Base-by-base conservation (phyloP, 2,329 filamentous ascomycete species). In the Magnaporthales sp. region DNA sequence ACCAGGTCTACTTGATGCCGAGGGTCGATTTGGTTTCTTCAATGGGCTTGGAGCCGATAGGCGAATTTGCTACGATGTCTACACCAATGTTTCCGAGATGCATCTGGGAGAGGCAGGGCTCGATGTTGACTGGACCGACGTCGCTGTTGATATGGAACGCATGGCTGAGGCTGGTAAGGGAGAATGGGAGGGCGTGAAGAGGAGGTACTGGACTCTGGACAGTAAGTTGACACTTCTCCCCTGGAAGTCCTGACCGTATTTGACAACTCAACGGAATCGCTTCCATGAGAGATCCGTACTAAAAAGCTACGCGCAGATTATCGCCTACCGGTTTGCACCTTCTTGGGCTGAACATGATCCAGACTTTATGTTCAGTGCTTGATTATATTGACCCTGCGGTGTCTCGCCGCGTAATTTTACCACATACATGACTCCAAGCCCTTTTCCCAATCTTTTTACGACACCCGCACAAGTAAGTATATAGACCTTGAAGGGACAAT, bases 51-150 rank as follows among this genome's bases (percentile, higher is more conserved):
- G 95, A 0, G 95, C 95, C 2, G 95, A 99, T 78, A 84, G 95
- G 62, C 89, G 89, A 76, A 89, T 98, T 69, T 97, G 92, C 78
- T 98, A 98, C 77, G 95, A 98, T 79, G 93, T 99, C 27, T 98
- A 98, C 78, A 91, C 89, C 66, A 92, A 91, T 76, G 92, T 98
- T 2, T 90, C 92, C 1, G 94, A 98, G 78, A 89, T 97, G 83
- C 93, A 98, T 77, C 82, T 96, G 26, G 87, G 90, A 69, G 93
- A 98, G 71, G 92, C 92, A 10, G 93, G 93, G 0, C 86, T 97
- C 71, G 94, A 98, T 73, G 87, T 94, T 1, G 91, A 93, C 65
- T 98, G 93, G 93, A 84, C 89, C 66, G 89, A 89, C 67, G 85
- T 95, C 38, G 80, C 85, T 6, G 91, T 98, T 15, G 89, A 91